Base-by-base conservation (phyloP, 345 rosid genomes). In the Nephelium lappaceum region DNA sequence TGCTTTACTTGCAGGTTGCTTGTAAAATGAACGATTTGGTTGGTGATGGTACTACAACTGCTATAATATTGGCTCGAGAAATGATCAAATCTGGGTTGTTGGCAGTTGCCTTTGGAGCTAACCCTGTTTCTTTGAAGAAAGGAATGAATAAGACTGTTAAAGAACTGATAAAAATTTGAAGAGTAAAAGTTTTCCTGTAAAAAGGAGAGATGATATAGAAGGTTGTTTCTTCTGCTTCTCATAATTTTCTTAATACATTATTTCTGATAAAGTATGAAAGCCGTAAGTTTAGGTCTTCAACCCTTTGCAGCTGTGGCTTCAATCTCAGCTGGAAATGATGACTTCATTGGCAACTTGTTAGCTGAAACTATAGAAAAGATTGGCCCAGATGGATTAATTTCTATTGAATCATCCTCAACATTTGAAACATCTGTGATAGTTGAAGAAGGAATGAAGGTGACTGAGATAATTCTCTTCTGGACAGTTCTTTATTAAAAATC, bases 271-370 rank as follows among this genome's bases (percentile, higher is more conserved):
- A 39, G 41, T 53, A 60, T 58, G 24, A 9, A 41, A 67, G 47
- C 57, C 36, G 36, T 21, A 16, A 45, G 39, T 42, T 66, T 51
- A 58, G 63, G 5, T 82, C 16, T 78, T 80, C 23, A 61, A 61
- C 36, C 71, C 75, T 73, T 39, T 82, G 85, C 90, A 92, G 99
- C 98, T 4, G 93, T 95, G 83, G 99, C 99, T 18, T 85, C 96
- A 47, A 85, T 95, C 74, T 92, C 99, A 89, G 87, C 97, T 84
- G 98, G 97, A 55, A 93, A 93, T 31, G 92, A 95, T 84, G 99
- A 93, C 15, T 90, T 87, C 70, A 77, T 92, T 53, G 91, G 95
- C 68, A 83, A 84, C 81, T 79, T 95, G 82, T 84, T 93, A 79
- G 93, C 89, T 63, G 93, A 93, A 67, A 85, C 93, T 80, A 83